A percentile compares a stretch with the other conserved stretches of the same genome.
These are phyloP conservation scores for Microcera coccophila DNA, from an alignment of 2,329 filamentous ascomycete genomes.

Conservation along the genomic window DNA sequence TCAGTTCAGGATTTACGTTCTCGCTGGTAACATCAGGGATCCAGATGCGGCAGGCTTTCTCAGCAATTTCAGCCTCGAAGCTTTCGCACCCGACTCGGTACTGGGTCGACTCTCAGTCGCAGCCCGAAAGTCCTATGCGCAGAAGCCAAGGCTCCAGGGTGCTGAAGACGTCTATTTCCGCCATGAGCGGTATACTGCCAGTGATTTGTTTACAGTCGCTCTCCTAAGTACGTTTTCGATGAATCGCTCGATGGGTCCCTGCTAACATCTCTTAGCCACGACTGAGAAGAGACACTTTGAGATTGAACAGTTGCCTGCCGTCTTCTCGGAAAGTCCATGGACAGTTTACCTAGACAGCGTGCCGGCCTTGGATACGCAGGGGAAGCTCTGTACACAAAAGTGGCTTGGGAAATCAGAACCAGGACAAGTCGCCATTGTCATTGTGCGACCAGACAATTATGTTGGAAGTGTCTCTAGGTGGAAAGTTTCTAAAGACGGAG, in stretches of 20 bases:
- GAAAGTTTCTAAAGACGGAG: constrained; percentile 1
- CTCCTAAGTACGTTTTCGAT: constrained; percentile 52
- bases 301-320: constrained; percentile 9
- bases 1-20: constrained; percentile 70
- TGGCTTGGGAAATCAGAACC: constrained; percentile 17
- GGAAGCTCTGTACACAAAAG: constrained; percentile 21
- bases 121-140: constrained; percentile 57
- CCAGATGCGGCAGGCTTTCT: constrained; percentile 49
- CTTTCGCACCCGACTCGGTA: constrained; percentile 44
- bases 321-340: constrained; percentile 12
- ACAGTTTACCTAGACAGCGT: constrained; percentile 16
- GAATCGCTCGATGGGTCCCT: neutral
- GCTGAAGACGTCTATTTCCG: constrained; percentile 61
- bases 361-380: constrained; percentile 11
- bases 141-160: constrained; percentile 52
- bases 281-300: constrained; percentile 15
- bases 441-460: constrained; percentile 21
- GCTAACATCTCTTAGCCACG: constrained; percentile 5
- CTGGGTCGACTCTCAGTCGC: constrained; percentile 55
- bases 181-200: constrained; percentile 63
- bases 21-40: constrained; percentile 56
- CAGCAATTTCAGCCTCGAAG: constrained; percentile 52
- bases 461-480: constrained; percentile 19
- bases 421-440: constrained; percentile 15
- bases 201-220: constrained; percentile 63